Evolutionary conservation across 768 basidiomycete genomes (phyloP).

Genomic region (Hericium rajendrae): DNA sequence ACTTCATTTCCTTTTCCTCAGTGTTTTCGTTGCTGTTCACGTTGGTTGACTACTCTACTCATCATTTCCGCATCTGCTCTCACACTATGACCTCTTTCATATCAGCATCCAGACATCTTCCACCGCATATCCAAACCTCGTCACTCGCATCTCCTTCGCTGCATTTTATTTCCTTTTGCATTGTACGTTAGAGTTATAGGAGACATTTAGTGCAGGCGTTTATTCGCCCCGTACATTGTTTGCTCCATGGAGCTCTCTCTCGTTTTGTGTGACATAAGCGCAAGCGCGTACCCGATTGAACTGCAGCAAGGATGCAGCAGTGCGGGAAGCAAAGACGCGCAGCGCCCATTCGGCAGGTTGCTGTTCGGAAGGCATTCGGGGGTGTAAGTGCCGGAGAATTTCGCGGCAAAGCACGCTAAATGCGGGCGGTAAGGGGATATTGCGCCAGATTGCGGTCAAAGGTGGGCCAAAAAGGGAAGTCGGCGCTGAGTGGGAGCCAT

Average conservation of each 20-base stretch:
- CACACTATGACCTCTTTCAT: neutral
- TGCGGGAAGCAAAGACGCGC: neutral
- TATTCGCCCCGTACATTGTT: too few relatives aligned
- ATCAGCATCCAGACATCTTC: neutral
- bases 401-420: too few relatives aligned
- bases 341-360: neutral
- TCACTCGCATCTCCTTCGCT: neutral
- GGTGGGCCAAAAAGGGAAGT: too few relatives aligned
- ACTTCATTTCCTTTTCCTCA: neutral
- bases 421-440: too few relatives aligned
- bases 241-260: too few relatives aligned
- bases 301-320: too few relatives aligned
- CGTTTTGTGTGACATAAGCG: too few relatives aligned
- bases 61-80: neutral
- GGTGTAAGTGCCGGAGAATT: too few relatives aligned
- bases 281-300: too few relatives aligned
- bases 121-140: neutral
- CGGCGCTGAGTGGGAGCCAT: too few relatives aligned
- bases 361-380: neutral
- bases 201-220: neutral
- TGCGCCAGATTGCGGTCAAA: too few relatives aligned
- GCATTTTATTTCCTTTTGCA: neutral
- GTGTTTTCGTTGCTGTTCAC: conserved; percentile 2
- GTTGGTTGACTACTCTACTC: neutral
- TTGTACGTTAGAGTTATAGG: neutral